Evolutionary conservation across 192 early-diverging fungal species (phyloP).

Genomic region (Coemansia reversa): DNA sequence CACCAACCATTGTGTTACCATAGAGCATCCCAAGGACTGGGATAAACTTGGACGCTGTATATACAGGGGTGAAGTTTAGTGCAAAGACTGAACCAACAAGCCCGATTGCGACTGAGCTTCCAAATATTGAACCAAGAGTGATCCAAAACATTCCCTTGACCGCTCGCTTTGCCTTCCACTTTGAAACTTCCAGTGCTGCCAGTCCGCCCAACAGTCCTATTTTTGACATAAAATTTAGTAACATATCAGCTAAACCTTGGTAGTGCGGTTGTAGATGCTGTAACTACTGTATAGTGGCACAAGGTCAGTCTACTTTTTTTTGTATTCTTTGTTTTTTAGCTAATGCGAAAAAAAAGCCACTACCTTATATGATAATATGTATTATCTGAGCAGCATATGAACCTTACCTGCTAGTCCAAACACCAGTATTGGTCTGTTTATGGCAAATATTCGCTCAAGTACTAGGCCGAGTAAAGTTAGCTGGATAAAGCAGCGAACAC

Average conservation of each 20-base stretch:
- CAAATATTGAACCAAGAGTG: constrained; percentile 53
- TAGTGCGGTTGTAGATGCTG: no score
- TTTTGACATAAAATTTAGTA: background rate
- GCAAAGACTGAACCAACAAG: constrained; percentile 56
- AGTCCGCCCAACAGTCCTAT: constrained; percentile 47
- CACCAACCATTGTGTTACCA: constrained; percentile 75
- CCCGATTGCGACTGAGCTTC: constrained; percentile 23
- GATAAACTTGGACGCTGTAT: constrained; percentile 71
- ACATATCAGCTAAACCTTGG: no score
- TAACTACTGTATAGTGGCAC: no score
- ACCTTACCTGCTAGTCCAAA: constrained; percentile 56
- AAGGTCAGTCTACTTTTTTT: no score
- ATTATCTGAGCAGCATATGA: background rate
- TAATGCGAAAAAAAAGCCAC: background rate
- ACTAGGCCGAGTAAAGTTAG: constrained; percentile 73
- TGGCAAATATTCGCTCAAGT: constrained; percentile 66
- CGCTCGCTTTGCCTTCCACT: constrained; percentile 62
- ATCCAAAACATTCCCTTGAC: constrained; percentile 73
- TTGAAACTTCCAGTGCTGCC: constrained; percentile 47
- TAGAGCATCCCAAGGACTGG: constrained; percentile 84
- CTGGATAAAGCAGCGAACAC: constrained; percentile 74
- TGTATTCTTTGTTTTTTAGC: no score
- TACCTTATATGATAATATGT: background rate
- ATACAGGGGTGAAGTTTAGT: constrained; percentile 68
- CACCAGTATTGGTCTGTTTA: constrained; percentile 57